These are phyloP conservation scores for Neoboletus magnificus DNA, from an alignment of 768 basidiomycete genomes.

Conservation along the genomic window DNA sequence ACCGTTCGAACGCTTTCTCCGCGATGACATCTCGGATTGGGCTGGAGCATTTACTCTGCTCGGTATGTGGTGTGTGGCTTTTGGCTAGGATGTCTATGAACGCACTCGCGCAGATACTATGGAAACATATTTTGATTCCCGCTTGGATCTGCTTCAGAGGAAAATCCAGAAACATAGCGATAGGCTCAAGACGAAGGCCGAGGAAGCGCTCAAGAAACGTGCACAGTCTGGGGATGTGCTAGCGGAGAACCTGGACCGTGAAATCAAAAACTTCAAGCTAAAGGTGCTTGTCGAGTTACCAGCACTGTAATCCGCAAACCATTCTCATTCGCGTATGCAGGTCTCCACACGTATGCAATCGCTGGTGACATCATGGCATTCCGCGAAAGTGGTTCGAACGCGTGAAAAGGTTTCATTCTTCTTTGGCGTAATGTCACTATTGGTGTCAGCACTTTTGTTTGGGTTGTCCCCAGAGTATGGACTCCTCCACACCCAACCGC, in stretches of 20 bases:
- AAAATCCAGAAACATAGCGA: slow-evolving; percentile 86
- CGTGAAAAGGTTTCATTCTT: slow-evolving; percentile 89
- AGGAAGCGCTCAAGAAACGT: slow-evolving; percentile 72
- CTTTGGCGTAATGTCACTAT: slow-evolving; percentile 86
- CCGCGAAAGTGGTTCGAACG: slow-evolving; percentile 80
- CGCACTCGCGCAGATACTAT: slow-evolving; percentile 65
- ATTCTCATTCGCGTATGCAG: slow-evolving; percentile 39
- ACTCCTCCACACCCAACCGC: background rate
- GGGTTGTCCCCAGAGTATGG: slow-evolving; percentile 82
- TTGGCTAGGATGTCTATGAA: background rate
- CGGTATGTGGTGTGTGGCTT: slow-evolving; percentile 45
- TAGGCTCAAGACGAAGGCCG: slow-evolving; percentile 75
- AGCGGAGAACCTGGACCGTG: slow-evolving; percentile 78
- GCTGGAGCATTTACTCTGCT: slow-evolving; percentile 81
- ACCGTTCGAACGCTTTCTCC: slow-evolving; percentile 69
- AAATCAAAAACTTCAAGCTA: slow-evolving; percentile 81
- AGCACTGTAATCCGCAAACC: background rate
- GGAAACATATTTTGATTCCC: slow-evolving; percentile 94
- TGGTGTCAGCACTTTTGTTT: slow-evolving; percentile 82
- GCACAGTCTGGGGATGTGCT: slow-evolving; percentile 54
- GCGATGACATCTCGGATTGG: slow-evolving; percentile 75
- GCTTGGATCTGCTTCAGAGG: slow-evolving; percentile 78
- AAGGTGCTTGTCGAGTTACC: slow-evolving; percentile 50
- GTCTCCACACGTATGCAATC: slow-evolving; percentile 75
- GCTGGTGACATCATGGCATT: slow-evolving; percentile 86